Evolutionary conservation across 257 asterid species (phyloP).

Genomic region (Hygrophila difformis): DNA sequence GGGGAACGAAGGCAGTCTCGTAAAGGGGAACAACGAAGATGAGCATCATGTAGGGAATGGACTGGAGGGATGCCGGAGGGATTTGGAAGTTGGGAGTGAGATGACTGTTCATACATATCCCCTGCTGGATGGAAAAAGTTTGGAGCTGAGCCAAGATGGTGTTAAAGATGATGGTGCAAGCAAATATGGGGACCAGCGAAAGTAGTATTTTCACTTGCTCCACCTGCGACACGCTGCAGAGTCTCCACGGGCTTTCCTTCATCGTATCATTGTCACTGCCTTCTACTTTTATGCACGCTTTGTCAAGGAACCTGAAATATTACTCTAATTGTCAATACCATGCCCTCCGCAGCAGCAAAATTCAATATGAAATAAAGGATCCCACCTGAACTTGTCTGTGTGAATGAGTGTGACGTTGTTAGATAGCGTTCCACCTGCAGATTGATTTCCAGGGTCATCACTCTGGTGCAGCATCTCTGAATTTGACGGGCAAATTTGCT

Average conservation of each 20-base stretch:
- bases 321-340: no score
- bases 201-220: constrained; percentile 64
- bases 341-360: no score
- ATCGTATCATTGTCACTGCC: not conserved
- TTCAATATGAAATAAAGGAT: no score
- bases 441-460: constrained; percentile 10
- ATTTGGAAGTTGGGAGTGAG: constrained; percentile 32
- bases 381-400: constrained; percentile 54
- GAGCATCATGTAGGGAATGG: constrained; percentile 61
- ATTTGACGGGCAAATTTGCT: constrained; percentile 60
- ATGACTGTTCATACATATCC: constrained; percentile 39
- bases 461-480: constrained; percentile 42
- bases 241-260: constrained; percentile 51
- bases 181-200: constrained; percentile 58
- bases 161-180: constrained; percentile 73
- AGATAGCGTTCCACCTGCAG: constrained; percentile 9
- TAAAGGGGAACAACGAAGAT: constrained; percentile 57
- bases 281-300: constrained; percentile 47
- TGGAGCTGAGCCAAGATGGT: constrained; percentile 71
- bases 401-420: constrained; percentile 35
- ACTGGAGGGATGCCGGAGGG: constrained; percentile 75
- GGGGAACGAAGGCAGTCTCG: constrained; percentile 53
- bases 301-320: constrained; percentile 58
- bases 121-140: constrained; percentile 70
- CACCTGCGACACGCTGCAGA: constrained; percentile 57